phyloP scores from a whole-genome alignment of 345 rosid genomes.

The Aethionema arabicum region DNA sequence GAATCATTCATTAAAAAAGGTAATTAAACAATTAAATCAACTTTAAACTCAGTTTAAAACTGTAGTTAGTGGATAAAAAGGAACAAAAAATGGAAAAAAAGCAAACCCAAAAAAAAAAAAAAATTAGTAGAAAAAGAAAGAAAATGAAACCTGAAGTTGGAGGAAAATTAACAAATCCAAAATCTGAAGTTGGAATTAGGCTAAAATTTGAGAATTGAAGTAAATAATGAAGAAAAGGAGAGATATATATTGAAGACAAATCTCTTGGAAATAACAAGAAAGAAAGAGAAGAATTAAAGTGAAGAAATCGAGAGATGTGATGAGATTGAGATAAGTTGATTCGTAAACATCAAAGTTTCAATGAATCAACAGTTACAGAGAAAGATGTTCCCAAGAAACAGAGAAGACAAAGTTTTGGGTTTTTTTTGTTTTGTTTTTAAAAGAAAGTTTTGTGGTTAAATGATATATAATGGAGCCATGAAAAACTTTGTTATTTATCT shows the following conservation, averaged over 20 bases:
- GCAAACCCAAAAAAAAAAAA: too few species aligned
- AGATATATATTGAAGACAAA: too few species aligned
- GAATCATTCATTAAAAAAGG: conserved; percentile 13
- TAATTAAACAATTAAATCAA: conserved; percentile 9
- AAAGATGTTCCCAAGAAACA: conserved; percentile 26
- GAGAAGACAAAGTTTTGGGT: conserved; percentile 29
- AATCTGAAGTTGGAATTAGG: background rate
- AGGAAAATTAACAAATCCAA: conserved; percentile 5
- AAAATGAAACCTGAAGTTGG: conserved; percentile 23
- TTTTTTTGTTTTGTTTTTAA: too few species aligned
- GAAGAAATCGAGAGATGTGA: background rate
- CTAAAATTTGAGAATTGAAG: too few species aligned
- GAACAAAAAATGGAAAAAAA: background rate
- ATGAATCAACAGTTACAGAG: conserved; percentile 28
- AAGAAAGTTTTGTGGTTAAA: conserved; percentile 23
- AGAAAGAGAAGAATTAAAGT: background rate
- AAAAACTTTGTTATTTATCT: conserved; percentile 26
- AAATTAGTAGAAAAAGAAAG: background rate
- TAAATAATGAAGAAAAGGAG: too few species aligned
- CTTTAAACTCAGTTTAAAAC: conserved; percentile 1
- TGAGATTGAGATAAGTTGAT: background rate
- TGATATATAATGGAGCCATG: conserved; percentile 26
- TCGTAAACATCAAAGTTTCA: background rate
- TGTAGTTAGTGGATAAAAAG: conserved; percentile 20
- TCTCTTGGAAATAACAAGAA: too few species aligned